Evolutionary conservation across 331 rosid genomes (phyloP), one percentile per base, ranked within the genome.

Genomic region (Quercus tomentella): DNA sequence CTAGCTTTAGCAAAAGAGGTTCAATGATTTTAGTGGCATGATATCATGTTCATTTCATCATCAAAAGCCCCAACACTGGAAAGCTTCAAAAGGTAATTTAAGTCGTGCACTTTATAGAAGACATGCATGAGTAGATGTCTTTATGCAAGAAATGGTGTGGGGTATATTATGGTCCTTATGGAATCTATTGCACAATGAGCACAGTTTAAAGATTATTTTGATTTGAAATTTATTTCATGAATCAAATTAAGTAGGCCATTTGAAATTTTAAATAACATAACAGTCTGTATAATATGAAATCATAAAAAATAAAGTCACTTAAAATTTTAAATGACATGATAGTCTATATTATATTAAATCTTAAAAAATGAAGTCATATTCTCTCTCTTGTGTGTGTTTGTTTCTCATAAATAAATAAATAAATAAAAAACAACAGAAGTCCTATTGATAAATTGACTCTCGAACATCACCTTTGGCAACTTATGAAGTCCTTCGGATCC

Each of bases 21-120:
- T 70, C 86, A 81, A 76, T 79, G 82, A 77, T 72, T 87, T 70
- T 41, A 72, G 87, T 21, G 58, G 79, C 85, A 84, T 61, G 81
- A 56, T 72, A 77, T 56, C 67, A 45, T 68, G 37, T 70, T 60
- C 74, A 60, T 79, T 49, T 49, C 70, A 77, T 78, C 71, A 54
- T 20, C n/a, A 56, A 71, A 66, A 45, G 54, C 58, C 72, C 73
- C 81, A 54, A 56, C 76, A 26, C 72, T 63, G 56, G 69, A 76
- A 87, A 73, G 82, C 74, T 71, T 28, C 3, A 61, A 77, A 81
- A 51, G 60, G 20, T n/a, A 52, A 81, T 73, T 30, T 68, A 54
- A 81, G 67, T 31, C 56, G 52, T 70, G 82, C 76, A 17, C 81
- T 81, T 56, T 74, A 70, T 51, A 16, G 85, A 77, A 52, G 30